phyloP scores from a whole-genome alignment of 179 eudicot genomes.

The Spinacia oleracea region DNA sequence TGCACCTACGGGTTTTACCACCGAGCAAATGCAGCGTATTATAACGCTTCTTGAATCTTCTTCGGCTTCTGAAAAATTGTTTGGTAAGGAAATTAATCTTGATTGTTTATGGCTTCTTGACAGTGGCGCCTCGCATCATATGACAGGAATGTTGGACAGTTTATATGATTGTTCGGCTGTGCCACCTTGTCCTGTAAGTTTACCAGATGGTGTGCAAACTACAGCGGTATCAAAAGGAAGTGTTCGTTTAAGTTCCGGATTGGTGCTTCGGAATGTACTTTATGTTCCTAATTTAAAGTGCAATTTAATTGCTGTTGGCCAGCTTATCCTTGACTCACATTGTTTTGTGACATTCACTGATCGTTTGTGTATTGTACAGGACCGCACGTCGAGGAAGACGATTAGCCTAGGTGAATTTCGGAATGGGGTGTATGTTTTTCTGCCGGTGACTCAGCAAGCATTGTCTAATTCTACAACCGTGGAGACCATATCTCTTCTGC shows the following conservation, averaged over 20 bases:
- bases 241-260: background rate
- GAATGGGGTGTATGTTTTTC: background rate
- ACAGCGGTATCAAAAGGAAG: background rate
- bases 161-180: background rate
- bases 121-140: background rate
- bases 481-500: background rate
- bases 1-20: too few relatives aligned
- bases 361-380: background rate
- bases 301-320: slow-evolving; percentile 1
- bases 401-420: background rate
- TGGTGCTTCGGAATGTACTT: background rate
- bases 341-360: background rate
- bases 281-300: background rate
- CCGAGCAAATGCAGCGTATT: background rate
- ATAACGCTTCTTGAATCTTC: background rate
- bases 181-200: too few relatives aligned
- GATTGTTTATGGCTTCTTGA: background rate
- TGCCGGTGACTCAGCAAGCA: background rate
- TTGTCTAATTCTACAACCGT: background rate
- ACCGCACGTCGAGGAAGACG: background rate
- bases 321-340: background rate
- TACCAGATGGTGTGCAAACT: background rate
- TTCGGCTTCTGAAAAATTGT: background rate
- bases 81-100: background rate
- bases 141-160: background rate